Evolutionary conservation across 345 rosid genomes (phyloP), one percentile per base, ranked within the genome.

Genomic region (Brassica nigra): DNA sequence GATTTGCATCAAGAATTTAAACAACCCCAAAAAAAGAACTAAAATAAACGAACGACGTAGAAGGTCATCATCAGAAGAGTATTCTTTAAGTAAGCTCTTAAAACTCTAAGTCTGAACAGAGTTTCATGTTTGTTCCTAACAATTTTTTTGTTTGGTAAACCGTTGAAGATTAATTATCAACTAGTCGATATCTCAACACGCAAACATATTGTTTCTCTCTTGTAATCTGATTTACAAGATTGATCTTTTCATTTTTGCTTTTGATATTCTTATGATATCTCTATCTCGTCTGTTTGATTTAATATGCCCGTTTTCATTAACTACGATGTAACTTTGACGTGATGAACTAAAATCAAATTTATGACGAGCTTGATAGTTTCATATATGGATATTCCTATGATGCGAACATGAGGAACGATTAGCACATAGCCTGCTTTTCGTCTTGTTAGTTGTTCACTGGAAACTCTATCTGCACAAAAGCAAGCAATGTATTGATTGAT

Each of bases 371-470:
- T 49, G 57, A 49, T 49, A 49, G 59, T 54, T 16, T 54, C 59
- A 16, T 54, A 54, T 54, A 54, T 54, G 59, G 59, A 54, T 54
- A 49, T 49, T 49, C 57, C 59, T 54, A n/a, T 54, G 59, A 54
- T 54, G 59, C 59, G 59, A 54, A 54, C 20, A 54, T 54, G 59
- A 54, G 59, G 15, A 9, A 54, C 9, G 59, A 54, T 54, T 49
- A 54, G 59, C 59, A 54, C 9, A 54, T 15, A 23, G 59, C 23
- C 59, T 54, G 59, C 23, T 54, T 54, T 12, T 49, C 57, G 57
- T n/a, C 57, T 49, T 18, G 57, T 49, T 54, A 5, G 23, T 54
- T 54, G 59, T 54, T n/a, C 59, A 15, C 59, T 54, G 23, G 8
- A 54, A 54, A 54, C 59, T 54, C 23, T 54, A 54, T 54, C 20